phyloP scores from a whole-genome alignment of 2,329 filamentous ascomycete genomes.

The Colletotrichum cordylinicola region DNA sequence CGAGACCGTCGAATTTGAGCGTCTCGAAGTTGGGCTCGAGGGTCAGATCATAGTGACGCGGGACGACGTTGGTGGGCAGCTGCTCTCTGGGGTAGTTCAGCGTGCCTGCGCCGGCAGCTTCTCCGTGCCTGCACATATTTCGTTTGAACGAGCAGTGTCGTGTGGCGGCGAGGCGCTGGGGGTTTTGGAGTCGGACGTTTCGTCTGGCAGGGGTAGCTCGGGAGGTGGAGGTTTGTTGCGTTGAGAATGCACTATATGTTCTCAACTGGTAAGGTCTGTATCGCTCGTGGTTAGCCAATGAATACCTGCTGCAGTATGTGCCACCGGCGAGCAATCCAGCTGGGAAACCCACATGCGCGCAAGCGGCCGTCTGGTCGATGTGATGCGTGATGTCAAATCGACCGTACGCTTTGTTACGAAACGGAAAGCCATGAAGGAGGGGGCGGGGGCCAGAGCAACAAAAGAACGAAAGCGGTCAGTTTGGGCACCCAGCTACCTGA shows the following conservation, averaged over 20 bases:
- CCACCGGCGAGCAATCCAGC: not conserved
- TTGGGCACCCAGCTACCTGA: not conserved
- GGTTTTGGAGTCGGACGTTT: conserved; percentile 8
- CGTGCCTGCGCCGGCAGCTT: conserved; percentile 14
- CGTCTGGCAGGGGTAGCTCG: conserved; percentile 13
- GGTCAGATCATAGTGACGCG: conserved; percentile 89
- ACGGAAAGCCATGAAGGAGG: conserved; percentile 18
- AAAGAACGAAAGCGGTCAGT: conserved; percentile 21
- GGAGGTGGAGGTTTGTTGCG: not conserved
- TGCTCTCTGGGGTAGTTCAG: conserved; percentile 69
- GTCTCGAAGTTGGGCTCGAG: conserved; percentile 90
- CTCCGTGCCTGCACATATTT: conserved; percentile 24
- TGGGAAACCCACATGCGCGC: conserved; percentile 6
- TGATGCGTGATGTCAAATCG: conserved; percentile 12
- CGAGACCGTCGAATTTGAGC: conserved; percentile 85
- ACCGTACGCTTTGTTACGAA: conserved; percentile 13
- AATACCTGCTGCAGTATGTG: not conserved
- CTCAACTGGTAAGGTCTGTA: conserved; percentile 5
- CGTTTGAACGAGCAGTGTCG: conserved; percentile 22
- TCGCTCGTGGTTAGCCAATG: not conserved
- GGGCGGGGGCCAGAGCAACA: conserved; percentile 10
- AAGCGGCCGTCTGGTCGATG: conserved; percentile 3
- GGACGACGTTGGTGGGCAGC: conserved; percentile 89
- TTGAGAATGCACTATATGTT: not conserved
- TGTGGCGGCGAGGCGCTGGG: conserved; percentile 13